These are phyloP conservation scores for Crinitomyces ghanaensis DNA, from an alignment of 805 yeast genomes.

Conservation along the genomic window DNA sequence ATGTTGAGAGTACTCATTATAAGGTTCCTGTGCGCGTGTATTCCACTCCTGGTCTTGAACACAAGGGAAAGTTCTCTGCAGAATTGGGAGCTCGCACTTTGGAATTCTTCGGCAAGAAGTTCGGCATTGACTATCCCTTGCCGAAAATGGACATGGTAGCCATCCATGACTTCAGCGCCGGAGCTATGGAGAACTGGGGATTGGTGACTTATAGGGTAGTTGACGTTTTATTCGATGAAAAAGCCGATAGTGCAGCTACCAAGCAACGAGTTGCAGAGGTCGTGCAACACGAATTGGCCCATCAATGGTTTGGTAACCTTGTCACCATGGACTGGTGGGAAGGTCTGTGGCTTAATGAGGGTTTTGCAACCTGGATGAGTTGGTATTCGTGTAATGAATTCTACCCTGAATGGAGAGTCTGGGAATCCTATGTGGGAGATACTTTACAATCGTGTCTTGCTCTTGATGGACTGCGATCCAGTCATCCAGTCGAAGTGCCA, in stretches of 20 bases:
- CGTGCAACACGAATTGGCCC: slow-evolving; percentile 78
- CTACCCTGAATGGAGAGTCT: slow-evolving; percentile 75
- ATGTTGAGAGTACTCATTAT: slow-evolving; percentile 44
- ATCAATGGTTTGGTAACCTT: slow-evolving; percentile 84
- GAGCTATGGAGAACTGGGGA: slow-evolving; percentile 93
- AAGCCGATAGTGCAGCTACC: slow-evolving; percentile 45
- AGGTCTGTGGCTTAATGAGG: slow-evolving; percentile 81
- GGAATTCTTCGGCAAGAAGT: slow-evolving; percentile 51
- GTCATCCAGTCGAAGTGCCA: slow-evolving; percentile 77
- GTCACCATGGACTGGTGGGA: slow-evolving; percentile 95
- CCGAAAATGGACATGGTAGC: slow-evolving; percentile 76
- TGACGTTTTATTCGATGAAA: slow-evolving; percentile 56
- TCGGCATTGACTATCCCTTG: slow-evolving; percentile 63
- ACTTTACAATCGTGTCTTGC: slow-evolving; percentile 63
- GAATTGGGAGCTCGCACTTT: slow-evolving; percentile 54
- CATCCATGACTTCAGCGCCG: slow-evolving; percentile 67
- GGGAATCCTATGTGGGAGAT: slow-evolving; percentile 67
- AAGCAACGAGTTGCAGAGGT: slow-evolving; percentile 72
- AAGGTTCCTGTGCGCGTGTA: slow-evolving; percentile 58
- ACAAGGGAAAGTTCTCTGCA: slow-evolving; percentile 51
- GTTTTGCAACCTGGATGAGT: slow-evolving; percentile 83
- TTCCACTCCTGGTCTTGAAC: slow-evolving; percentile 55
- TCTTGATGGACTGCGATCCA: slow-evolving; percentile 57
- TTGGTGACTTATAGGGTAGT: slow-evolving; percentile 56
- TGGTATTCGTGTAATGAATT: slow-evolving; percentile 56